Evolutionary conservation across 2,329 filamentous ascomycete species (phyloP).

Genomic region (Phialemoniopsis sp.): DNA sequence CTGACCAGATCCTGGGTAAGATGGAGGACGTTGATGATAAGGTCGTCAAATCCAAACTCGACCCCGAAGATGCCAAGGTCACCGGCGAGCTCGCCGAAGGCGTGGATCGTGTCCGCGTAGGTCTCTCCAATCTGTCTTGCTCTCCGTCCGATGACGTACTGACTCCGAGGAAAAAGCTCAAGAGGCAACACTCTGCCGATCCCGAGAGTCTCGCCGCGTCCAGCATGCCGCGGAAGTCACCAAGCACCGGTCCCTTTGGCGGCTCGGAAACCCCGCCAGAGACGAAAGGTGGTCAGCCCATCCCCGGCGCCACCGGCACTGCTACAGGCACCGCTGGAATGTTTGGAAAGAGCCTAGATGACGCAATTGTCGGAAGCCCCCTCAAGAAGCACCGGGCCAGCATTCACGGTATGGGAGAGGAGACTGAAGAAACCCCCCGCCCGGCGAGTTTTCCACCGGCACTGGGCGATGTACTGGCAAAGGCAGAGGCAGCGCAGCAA

Average conservation of each 20-base stretch:
- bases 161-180: conserved; percentile 51
- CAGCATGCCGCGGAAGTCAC: conserved; percentile 38
- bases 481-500: conserved; percentile 25
- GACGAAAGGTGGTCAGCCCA: conserved; percentile 12
- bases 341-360: conserved; percentile 39
- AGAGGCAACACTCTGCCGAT: conserved; percentile 74
- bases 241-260: conserved; percentile 33
- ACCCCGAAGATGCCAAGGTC: conserved; percentile 67
- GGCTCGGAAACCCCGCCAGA: conserved; percentile 35
- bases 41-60: conserved; percentile 54
- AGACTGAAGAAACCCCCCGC: conserved; percentile 7
- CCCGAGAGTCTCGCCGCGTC: conserved; percentile 45
- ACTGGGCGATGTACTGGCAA: conserved; percentile 35
- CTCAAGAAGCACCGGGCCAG: conserved; percentile 73
- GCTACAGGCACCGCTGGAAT: conserved; percentile 27
- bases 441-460: conserved; percentile 28
- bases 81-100: conserved; percentile 75
- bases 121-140: conserved; percentile 16
- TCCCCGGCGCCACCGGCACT: conserved; percentile 14
- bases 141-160: conserved; percentile 14
- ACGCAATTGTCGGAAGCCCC: conserved; percentile 59
- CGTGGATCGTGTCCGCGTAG: conserved; percentile 76
- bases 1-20: conserved; percentile 58
- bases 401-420: conserved; percentile 39
- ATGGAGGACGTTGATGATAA: conserved; percentile 62